Conservation (phyloP, 371 early-diverging fungal genomes). For the Actinomucor elegans region DNA sequence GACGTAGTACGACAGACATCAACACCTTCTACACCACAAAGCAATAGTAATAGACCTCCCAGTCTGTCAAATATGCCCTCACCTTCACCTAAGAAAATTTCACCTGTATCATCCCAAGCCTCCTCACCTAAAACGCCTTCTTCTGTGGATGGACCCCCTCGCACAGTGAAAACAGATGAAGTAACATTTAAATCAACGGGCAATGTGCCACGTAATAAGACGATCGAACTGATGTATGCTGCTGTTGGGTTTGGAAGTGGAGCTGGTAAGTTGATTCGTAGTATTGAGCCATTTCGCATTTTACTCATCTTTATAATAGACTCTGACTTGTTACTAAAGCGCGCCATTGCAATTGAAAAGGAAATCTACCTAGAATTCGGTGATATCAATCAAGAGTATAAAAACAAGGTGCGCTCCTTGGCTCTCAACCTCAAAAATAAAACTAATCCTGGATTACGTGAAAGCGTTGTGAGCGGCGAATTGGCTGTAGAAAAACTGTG, state of each 20-base stretch:
- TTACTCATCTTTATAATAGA: constrained; percentile 34
- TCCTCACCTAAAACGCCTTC: constrained; percentile 30
- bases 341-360: constrained; percentile 71
- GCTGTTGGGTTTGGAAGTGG: constrained; percentile 74
- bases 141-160: constrained; percentile 40
- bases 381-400: constrained; percentile 64
- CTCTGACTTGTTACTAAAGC: constrained; percentile 58
- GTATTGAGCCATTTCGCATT: too few relatives aligned
- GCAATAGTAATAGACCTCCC: not conserved
- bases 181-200: constrained; percentile 59
- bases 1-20: constrained; percentile 52
- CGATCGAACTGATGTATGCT: constrained; percentile 82
- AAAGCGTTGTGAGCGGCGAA: constrained; percentile 71
- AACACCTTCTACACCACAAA: too few relatives aligned
- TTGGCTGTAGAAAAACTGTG: constrained; percentile 67
- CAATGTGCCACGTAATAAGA: constrained; percentile 78
- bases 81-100: not conserved
- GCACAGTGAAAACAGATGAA: constrained; percentile 67
- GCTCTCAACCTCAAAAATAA: constrained; percentile 82
- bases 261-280: constrained; percentile 56
- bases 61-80: not conserved
- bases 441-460: constrained; percentile 79
- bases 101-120: constrained; percentile 24
- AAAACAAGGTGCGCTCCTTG: constrained; percentile 78
- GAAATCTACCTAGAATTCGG: constrained; percentile 58